Base-by-base conservation (phyloP, 345 rosid genomes). In the Balakata baccata region DNA sequence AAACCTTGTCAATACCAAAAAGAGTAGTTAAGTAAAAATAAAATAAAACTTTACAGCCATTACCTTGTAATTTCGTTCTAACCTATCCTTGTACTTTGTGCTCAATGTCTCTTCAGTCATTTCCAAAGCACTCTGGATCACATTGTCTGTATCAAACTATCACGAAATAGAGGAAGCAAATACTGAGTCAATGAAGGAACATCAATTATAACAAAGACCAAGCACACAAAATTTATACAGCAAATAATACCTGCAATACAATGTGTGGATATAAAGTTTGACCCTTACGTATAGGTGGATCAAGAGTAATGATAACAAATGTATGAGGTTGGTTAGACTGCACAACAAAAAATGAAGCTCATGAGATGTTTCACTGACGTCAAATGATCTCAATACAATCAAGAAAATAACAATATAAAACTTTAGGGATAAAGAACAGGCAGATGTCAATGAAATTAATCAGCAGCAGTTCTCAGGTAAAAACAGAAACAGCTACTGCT, bases 321-420 rank as follows among this genome's bases (percentile, higher is more conserved):
- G 99, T 93, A 77, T 91, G 98, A 16, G 99, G 96, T 83, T 95
- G 99, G 86, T 91, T 92, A 66, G 92, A 91, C 98, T 95, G 86
- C 68, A 78, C 68, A 77, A 75, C 50, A 77, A 47, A 75, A 38
- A 76, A 43, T 72, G 53, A 62, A 59, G 51, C 23, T 45, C 16
- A n/a, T 41, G 2, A 56, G 38, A 72, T 72, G 29, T n/a, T 61
- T 20, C 47, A 73, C 29, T 16, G 7, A 6, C 20, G 34, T 23
- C 41, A 39, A 34, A 59, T 7, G 43, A 37, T 16, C 17, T 45
- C 8, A 22, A 4, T 3, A 50, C 54, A 20, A 16, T 20, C 6
- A 68, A 47, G 37, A 58, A 58, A 64, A 11, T 10, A 25, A 17
- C 37, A 39, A 39, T 10, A 38, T 29, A 25, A 16, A 61, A 23